A percentile compares a stretch with the other conserved stretches of the same genome.
phyloP scores from a whole-genome alignment of 805 yeast genomes.

The Ogataea pignaliae region DNA sequence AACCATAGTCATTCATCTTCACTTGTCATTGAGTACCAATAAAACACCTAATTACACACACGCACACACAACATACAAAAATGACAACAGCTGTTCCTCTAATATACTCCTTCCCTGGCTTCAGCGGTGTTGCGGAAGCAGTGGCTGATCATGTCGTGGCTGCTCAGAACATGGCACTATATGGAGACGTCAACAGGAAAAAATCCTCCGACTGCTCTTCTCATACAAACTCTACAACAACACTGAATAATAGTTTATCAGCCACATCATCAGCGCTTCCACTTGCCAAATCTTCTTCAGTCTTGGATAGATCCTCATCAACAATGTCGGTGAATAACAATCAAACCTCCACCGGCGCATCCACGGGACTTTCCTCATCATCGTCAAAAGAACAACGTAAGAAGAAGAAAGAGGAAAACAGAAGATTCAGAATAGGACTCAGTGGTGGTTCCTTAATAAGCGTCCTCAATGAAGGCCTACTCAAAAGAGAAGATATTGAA shows the following conservation, averaged over 20 bases:
- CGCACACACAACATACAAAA: not conserved
- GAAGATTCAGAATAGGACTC: slow-evolving; percentile 83
- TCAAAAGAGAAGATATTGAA: slow-evolving; percentile 62
- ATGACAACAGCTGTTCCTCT: slow-evolving; percentile 95
- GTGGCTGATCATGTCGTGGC: slow-evolving; percentile 92
- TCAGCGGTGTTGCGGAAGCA: slow-evolving; percentile 89
- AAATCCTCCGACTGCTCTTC: slow-evolving; percentile 1
- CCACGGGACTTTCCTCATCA: slow-evolving; percentile 9
- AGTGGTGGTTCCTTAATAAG: slow-evolving; percentile 90
- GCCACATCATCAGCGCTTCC: too few species aligned
- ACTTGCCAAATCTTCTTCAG: slow-evolving; percentile 1
- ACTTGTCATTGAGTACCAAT: not conserved
- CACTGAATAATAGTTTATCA: not conserved
- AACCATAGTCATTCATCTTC: not conserved
- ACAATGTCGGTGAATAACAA: slow-evolving; percentile 10
- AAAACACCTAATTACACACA: not conserved
- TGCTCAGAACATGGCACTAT: slow-evolving; percentile 75
- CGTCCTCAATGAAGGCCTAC: slow-evolving; percentile 80
- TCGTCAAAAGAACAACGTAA: slow-evolving; percentile 33
- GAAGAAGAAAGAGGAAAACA: slow-evolving; percentile 52
- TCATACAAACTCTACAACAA: slow-evolving; percentile 3
- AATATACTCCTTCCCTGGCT: slow-evolving; percentile 87
- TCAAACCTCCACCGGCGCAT: slow-evolving; percentile 1
- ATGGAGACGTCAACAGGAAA: slow-evolving; percentile 23
- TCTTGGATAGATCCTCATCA: slow-evolving; percentile 8